A percentile compares a stretch with the other conserved stretches of the same genome.
phyloP scores from a whole-genome alignment of 257 asterid genomes.

The Solanum habrochaites region DNA sequence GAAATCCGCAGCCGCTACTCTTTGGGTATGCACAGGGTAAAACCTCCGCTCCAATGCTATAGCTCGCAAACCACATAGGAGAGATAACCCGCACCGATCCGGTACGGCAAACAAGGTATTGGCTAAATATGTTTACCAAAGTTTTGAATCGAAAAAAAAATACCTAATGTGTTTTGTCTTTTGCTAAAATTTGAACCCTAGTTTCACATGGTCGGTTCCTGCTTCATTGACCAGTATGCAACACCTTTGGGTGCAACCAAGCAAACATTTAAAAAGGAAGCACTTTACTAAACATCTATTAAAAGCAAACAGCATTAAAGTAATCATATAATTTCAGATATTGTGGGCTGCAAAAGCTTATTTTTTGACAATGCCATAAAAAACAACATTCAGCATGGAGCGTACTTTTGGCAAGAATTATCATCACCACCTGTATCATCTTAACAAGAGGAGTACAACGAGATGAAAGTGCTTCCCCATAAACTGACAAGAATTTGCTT shows the following conservation, averaged over 20 bases:
- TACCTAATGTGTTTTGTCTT: background rate
- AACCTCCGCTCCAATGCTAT: background rate
- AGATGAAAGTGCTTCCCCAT: constrained; percentile 73
- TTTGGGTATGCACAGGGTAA: background rate
- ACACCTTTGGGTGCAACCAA: background rate
- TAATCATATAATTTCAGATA: background rate
- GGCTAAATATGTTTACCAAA: background rate
- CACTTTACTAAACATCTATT: background rate
- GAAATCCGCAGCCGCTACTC: background rate
- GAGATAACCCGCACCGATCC: background rate
- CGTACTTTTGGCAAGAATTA: constrained; percentile 12
- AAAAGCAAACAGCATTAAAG: background rate
- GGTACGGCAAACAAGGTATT: background rate
- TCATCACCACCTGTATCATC: constrained; percentile 75
- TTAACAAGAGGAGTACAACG: constrained; percentile 60
- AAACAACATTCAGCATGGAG: background rate
- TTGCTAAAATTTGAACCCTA: background rate
- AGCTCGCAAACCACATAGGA: background rate
- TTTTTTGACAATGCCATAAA: background rate
- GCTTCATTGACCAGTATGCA: background rate
- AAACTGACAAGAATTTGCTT: constrained; percentile 48
- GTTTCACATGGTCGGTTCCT: background rate
- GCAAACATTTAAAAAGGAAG: background rate
- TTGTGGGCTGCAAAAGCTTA: background rate
- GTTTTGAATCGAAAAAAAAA: background rate